Base-by-base conservation (phyloP, 768 basidiomycete species). In the Leccinum olivaceopallidum region DNA sequence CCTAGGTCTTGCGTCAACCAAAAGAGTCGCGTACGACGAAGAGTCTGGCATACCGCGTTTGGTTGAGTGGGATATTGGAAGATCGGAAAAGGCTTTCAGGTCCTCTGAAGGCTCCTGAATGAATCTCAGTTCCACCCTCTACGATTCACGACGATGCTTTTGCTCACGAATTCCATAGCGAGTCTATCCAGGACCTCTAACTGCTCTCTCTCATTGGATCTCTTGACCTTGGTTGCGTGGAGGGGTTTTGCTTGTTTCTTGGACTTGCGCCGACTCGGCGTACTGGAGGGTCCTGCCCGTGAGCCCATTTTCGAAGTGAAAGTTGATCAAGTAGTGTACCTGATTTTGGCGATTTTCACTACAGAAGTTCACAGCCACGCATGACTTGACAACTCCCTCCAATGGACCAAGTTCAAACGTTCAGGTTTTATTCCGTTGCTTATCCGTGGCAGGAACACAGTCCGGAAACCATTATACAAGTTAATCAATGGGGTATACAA, bases 51-150 rank as follows among this genome's bases (percentile, higher is more conserved):
- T 61, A 85, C 92, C 93, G 75, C 84, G 83, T 69, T 90, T 88
- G 2, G 94, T 94, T 16, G 78, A 73, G 13, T 85, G 80, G 0
- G 92, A 94, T 48, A 96, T 83, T 6, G 93, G 94, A 20, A 95
- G 80, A 67, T 91, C 86, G 22, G 82, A 67, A 72, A 95, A 95
- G 4, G 80, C 73, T 58, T 24, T 65, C 26, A 89, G 70, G 36
- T 79, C 82, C 3, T 77, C 75, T 6, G 82, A 74, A 4, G 84
- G 72, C 48, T 80, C 79, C 89, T 91, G 68, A 30, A 30, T 47
- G 55, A 57, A 55, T 64, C 42, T 69, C 62, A 60, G 67, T 60
- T 50, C 55, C 42, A 49, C 14, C 36, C 54, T 55, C 4, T 18
- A 62, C 37, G 16, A 18, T 39, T 39, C 16, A 39, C 36, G 16